phyloP scores from a whole-genome alignment of 2,329 filamentous ascomycete species.

The Podosphaera xanthii region DNA sequence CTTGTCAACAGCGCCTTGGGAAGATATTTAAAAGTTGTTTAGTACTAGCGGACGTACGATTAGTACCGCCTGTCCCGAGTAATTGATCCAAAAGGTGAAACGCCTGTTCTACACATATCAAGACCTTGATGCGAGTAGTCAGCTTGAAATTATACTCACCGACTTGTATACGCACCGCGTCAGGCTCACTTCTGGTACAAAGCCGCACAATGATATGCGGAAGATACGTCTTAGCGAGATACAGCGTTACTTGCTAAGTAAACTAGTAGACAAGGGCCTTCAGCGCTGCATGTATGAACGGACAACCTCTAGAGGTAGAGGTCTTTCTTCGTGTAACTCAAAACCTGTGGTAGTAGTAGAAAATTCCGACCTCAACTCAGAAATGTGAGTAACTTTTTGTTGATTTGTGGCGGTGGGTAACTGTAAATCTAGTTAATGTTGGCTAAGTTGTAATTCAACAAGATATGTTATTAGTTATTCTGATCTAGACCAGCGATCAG shows the following conservation, averaged over 20 bases:
- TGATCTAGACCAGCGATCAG: too few relatives aligned
- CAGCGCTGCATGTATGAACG: too few relatives aligned
- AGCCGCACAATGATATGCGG: not conserved
- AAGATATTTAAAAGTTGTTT: too few relatives aligned
- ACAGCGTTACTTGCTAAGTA: not conserved
- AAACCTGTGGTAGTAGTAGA: not conserved
- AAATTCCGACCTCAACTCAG: not conserved
- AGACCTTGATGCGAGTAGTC: not conserved
- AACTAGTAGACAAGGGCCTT: too few relatives aligned
- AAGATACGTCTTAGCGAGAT: not conserved
- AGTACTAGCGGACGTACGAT: not conserved
- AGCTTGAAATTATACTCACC: not conserved
- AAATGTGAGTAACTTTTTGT: not conserved
- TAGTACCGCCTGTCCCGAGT: not conserved
- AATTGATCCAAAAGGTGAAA: not conserved
- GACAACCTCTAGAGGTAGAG: too few relatives aligned
- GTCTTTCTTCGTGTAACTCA: not conserved
- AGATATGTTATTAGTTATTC: too few relatives aligned
- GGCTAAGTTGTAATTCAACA: too few relatives aligned
- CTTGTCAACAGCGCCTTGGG: too few relatives aligned
- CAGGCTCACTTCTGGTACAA: not conserved
- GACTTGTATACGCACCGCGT: not conserved
- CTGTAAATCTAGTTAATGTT: too few relatives aligned
- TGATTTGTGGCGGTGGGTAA: too few relatives aligned
- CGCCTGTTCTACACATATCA: conserved; percentile 1